These are phyloP conservation scores for Cystofilobasidium capitatum DNA, from an alignment of 768 basidiomycete genomes.

Conservation along the genomic window DNA sequence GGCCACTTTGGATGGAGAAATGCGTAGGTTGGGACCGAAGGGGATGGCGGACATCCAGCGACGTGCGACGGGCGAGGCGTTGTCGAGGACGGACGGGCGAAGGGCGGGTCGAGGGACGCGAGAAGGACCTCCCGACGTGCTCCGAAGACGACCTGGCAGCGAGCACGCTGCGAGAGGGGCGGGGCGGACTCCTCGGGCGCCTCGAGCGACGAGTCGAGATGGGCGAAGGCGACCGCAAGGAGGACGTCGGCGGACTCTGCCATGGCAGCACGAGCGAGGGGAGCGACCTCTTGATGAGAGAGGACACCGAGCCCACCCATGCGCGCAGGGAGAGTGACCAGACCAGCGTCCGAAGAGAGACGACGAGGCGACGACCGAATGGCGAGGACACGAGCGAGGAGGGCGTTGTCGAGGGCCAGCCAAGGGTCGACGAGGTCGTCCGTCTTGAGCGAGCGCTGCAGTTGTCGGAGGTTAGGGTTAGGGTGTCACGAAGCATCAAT, in stretches of 20 bases:
- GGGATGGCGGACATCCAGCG: slow-evolving; percentile 17
- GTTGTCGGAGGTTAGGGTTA: background rate
- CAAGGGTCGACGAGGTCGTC: background rate
- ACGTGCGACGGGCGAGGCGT: background rate
- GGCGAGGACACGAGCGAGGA: background rate
- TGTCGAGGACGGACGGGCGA: background rate
- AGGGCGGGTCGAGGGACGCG: background rate
- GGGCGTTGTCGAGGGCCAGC: background rate
- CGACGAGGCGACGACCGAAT: background rate
- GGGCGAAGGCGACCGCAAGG: slow-evolving; percentile 1
- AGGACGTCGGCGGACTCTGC: slow-evolving; percentile 3
- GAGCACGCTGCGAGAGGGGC: background rate
- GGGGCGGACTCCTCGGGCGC: background rate
- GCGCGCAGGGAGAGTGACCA: background rate
- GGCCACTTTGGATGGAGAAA: background rate
- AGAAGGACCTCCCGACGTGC: background rate
- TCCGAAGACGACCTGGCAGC: background rate
- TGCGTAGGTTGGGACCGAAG: slow-evolving; percentile 1
- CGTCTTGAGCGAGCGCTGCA: background rate
- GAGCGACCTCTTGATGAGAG: background rate
- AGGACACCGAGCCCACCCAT: background rate
- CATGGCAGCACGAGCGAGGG: slow-evolving; percentile 1
- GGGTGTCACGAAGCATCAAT: no score
- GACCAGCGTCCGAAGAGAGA: background rate
- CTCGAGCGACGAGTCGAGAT: background rate